Percentiles rank a stretch among this genome's conserved stretches.
Evolutionary conservation across 768 basidiomycete genomes (phyloP).

Genomic region (Tephrocybe rancida): DNA sequence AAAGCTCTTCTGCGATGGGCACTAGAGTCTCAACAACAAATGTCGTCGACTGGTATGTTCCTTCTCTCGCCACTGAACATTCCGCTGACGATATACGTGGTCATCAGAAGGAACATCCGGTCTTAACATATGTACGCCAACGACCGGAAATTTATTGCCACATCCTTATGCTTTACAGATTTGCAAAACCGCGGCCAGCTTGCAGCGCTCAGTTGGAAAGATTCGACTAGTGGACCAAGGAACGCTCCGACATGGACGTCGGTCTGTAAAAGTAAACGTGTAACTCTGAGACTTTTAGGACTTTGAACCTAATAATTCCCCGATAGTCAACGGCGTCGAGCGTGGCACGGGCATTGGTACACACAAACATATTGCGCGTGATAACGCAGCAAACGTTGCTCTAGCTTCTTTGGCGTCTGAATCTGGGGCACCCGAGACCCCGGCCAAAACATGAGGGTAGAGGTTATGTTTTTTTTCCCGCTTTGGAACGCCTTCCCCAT

Average conservation of each 20-base stretch:
- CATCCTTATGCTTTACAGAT: conserved; percentile 36
- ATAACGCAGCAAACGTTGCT: conserved; percentile 49
- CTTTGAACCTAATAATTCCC: conserved; percentile 11
- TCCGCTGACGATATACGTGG: neutral
- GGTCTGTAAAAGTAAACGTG: conserved; percentile 55
- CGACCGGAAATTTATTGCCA: conserved; percentile 1
- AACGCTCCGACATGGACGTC: conserved; percentile 57
- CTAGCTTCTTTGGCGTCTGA: conserved; percentile 35
- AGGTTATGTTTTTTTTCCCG: neutral
- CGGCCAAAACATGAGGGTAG: neutral
- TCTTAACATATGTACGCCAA: conserved; percentile 39
- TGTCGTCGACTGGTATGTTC: conserved; percentile 23
- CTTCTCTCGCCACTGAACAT: neutral
- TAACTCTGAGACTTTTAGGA: conserved; percentile 1
- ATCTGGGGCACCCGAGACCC: neutral
- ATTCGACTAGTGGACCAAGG: conserved; percentile 43
- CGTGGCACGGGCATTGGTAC: conserved; percentile 51
- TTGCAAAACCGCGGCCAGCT: conserved; percentile 48
- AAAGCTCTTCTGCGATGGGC: conserved; percentile 7
- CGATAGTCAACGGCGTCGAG: conserved; percentile 51
- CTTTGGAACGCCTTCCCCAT: neutral
- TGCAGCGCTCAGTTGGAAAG: conserved; percentile 56
- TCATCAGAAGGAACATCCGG: conserved; percentile 30
- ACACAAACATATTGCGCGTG: conserved; percentile 52
- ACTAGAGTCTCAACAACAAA: conserved; percentile 12